Base-by-base conservation (phyloP, 2,329 filamentous ascomycete species). In the Neofusicoccum cordaticola region DNA sequence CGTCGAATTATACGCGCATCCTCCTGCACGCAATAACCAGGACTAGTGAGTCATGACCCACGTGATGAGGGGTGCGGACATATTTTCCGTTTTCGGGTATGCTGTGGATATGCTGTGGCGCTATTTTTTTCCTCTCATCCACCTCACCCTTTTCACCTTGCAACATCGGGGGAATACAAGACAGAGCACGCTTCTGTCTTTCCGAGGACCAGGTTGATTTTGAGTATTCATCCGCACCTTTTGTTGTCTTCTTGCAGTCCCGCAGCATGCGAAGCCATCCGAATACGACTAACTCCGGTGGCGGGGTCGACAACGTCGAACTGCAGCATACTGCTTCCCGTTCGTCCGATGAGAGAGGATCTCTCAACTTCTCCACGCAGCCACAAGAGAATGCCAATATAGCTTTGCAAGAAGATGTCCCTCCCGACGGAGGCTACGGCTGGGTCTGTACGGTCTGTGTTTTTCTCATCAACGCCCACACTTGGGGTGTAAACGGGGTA, bases 371-470 rank as follows among this genome's bases (percentile, higher is more conserved):
- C 22, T 27, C 42, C 12, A 13, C 17, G n/a, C 56, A 19, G 13
- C n/a, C 42, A 2, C 11, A 35, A 6, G 56, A 60, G n/a, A 19
- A 45, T 5, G 13, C 56, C 2, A 19, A 13, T 31, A 34, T 47
- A 39, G n/a, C 11, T n/a, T 31, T 47, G 6, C 27, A 45, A 11
- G 56, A 37, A 12, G 56, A 60, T 6, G 12, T 45, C 1, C 67
- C 63, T 11, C 68, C 68, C 34, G 73, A 78, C 63, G 76, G 76
- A 8, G 75, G 75, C 3, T 78, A 78, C 60, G 77, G 73, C 58
- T 79, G 76, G 77, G 68, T 77, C 2, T 69, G 69, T 61, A 71
- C 72, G 9, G 60, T 57, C 19, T 70, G 70, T 12, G 67, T 73
- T 11, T 69, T 69, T 48, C 65, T 71, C 41, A 62, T 75, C 63